Percentiles rank a stretch among this genome's conserved stretches.
These are phyloP conservation scores for Chrysanthemum lavandulifolium DNA, from an alignment of 129 eudicot species.

Conservation along the genomic window DNA sequence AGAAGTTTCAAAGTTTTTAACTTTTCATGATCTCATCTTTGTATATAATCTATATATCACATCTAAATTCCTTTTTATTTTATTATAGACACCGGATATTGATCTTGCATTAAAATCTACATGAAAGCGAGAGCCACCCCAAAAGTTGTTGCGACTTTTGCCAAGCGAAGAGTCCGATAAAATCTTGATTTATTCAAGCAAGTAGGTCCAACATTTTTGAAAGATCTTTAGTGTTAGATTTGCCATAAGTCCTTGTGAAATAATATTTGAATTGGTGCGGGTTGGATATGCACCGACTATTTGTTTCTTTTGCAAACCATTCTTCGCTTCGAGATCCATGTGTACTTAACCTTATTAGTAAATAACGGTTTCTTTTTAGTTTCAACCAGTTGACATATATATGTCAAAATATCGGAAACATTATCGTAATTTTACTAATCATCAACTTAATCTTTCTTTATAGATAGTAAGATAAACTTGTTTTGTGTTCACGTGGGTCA, in stretches of 20 bases:
- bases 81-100: constrained; percentile 80
- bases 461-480: neutral
- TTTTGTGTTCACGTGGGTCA: constrained; percentile 68
- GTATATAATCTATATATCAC: constrained; percentile 13
- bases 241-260: no score
- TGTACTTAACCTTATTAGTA: constrained; percentile 37
- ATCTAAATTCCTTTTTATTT: constrained; percentile 7
- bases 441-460: no score
- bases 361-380: no score
- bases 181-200: constrained; percentile 94
- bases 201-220: constrained; percentile 40
- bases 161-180: constrained; percentile 97
- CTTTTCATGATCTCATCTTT: no score
- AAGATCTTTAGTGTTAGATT: neutral
- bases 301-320: constrained; percentile 96
- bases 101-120: constrained; percentile 92
- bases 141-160: constrained; percentile 98
- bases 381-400: no score
- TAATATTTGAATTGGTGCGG: constrained; percentile 34
- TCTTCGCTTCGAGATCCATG: constrained; percentile 92
- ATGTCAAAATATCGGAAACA: no score
- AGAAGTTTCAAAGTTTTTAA: no score
- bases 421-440: no score
- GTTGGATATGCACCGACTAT: constrained; percentile 99
- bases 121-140: constrained; percentile 99